Percentiles rank a stretch among this genome's conserved stretches.
These are phyloP conservation scores for Fusarium staphyleae DNA, from an alignment of 2,329 filamentous ascomycete genomes.

Conservation along the genomic window DNA sequence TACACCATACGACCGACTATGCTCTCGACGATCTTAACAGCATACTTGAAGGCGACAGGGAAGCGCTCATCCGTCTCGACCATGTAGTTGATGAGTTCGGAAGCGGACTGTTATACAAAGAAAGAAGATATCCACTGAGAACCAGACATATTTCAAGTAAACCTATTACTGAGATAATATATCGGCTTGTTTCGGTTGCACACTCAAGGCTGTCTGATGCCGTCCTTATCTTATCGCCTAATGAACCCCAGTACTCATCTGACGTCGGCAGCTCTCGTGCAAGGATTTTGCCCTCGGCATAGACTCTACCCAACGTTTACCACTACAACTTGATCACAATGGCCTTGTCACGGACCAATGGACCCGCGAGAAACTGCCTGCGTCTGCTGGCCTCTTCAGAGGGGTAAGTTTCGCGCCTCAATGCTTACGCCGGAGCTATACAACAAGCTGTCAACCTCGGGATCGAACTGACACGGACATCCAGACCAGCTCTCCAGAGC, in stretches of 20 bases:
- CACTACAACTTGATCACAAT: slow-evolving; percentile 21
- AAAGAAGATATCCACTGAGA: too few relatives aligned
- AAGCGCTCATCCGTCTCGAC: too few relatives aligned
- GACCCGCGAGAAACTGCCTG: slow-evolving; percentile 29
- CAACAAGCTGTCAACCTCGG: neutral
- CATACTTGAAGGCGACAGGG: too few relatives aligned
- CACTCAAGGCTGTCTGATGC: neutral
- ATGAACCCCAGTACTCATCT: slow-evolving; percentile 24
- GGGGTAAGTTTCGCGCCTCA: slow-evolving; percentile 21
- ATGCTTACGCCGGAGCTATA: neutral
- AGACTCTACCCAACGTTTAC: neutral
- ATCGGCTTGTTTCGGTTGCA: too few relatives aligned
- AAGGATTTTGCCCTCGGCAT: slow-evolving; percentile 27
- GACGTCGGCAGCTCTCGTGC: slow-evolving; percentile 35
- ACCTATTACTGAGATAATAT: too few relatives aligned
- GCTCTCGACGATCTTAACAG: too few relatives aligned
- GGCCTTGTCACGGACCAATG: slow-evolving; percentile 37
- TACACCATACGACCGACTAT: slow-evolving; percentile 25
- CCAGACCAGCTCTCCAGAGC: slow-evolving; percentile 28
- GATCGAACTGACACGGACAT: slow-evolving; percentile 20
- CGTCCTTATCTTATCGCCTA: slow-evolving; percentile 41
- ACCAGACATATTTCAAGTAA: too few relatives aligned
- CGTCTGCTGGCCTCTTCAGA: slow-evolving; percentile 37
- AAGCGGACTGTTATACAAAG: too few relatives aligned
- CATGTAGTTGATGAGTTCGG: too few relatives aligned